A percentile compares a stretch with the other conserved stretches of the same genome.
phyloP scores from a whole-genome alignment of 148 eudicot genomes.

The Drosera capensis region DNA sequence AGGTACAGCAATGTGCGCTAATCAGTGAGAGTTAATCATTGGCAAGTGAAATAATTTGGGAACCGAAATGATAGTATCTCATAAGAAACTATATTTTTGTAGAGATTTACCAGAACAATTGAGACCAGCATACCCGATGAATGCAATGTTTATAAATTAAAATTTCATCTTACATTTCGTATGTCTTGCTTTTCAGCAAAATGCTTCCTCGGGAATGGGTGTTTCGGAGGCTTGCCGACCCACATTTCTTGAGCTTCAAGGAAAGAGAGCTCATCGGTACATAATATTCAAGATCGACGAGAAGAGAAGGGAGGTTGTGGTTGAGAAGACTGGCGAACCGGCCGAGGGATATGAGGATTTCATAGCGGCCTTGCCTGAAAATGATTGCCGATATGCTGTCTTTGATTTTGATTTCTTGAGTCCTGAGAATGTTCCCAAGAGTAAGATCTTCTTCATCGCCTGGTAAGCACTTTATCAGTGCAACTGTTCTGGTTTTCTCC shows the following conservation, averaged over 20 bases:
- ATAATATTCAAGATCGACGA: slow-evolving; percentile 66
- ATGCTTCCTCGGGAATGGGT: slow-evolving; percentile 42
- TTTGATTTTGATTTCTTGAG: slow-evolving; percentile 68
- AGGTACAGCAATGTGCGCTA: no score
- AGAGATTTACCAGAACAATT: no score
- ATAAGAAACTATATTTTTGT: no score
- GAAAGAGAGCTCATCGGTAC: slow-evolving; percentile 52
- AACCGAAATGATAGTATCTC: no score
- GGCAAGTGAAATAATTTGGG: no score
- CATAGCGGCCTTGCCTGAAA: slow-evolving; percentile 33
- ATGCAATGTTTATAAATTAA: no score
- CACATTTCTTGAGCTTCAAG: slow-evolving; percentile 42
- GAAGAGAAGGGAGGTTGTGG: slow-evolving; percentile 49
- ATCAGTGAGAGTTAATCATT: no score
- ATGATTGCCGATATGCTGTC: slow-evolving; percentile 63
- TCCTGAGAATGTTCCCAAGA: slow-evolving; percentile 59
- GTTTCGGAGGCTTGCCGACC: slow-evolving; percentile 40
- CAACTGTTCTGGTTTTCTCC: background rate
- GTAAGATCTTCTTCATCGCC: slow-evolving; percentile 76
- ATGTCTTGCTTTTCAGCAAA: slow-evolving; percentile 18
- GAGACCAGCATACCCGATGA: no score
- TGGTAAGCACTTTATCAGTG: slow-evolving; percentile 24
- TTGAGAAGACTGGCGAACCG: slow-evolving; percentile 57
- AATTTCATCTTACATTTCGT: no score
- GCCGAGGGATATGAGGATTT: slow-evolving; percentile 51